Base-by-base conservation (phyloP, 2,329 filamentous ascomycete genomes). In the Fusarium sulawesiense region DNA sequence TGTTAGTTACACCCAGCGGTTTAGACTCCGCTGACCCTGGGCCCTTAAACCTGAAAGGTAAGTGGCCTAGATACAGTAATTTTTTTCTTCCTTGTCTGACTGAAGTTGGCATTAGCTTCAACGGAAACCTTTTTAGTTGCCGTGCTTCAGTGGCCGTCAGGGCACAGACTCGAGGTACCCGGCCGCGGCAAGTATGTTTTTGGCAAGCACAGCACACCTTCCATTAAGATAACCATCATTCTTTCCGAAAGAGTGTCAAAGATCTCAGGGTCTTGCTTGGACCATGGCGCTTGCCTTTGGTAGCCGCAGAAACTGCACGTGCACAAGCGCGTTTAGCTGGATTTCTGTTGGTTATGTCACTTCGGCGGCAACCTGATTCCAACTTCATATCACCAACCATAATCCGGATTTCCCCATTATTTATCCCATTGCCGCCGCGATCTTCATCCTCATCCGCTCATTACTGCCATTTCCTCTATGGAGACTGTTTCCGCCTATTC, bases 151-250 rank as follows among this genome's bases (percentile, higher is more conserved):
- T 40, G 8, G 20, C 32, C 41, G 41, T 23, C 21, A 40, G 29
- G 25, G 61, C 54, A 53, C 47, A 48, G 47, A 41, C 48, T 49
- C 18, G 44, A 49, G 37, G 61, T 48, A 65, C 60, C 68, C 64
- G 68, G 68, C 68, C 68, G 68, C 68, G 68, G 68, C 68, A 71
- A 71, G 56, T 63, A 66, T 71, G 60, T 25, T 71, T 66, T 54
- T 62, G 68, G 68, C 64, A 71, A 44, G 60, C 44, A 66, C 56
- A 44, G 54, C 44, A 66, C 60, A 40, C 3, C 47, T 42, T n/a
- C 34, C 10, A 37, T 37, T 46, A 23, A n/a, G 37, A 13, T 41
- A 56, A 12, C 56, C 50, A 45, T 21, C 37, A 30, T 42, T 56
- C 53, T 58, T 58, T 64, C 54, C 42, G 16, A 46, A 48, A 53